Conservation (phyloP, 2,329 filamentous ascomycete genomes). For the Cyphellophora europaea region DNA sequence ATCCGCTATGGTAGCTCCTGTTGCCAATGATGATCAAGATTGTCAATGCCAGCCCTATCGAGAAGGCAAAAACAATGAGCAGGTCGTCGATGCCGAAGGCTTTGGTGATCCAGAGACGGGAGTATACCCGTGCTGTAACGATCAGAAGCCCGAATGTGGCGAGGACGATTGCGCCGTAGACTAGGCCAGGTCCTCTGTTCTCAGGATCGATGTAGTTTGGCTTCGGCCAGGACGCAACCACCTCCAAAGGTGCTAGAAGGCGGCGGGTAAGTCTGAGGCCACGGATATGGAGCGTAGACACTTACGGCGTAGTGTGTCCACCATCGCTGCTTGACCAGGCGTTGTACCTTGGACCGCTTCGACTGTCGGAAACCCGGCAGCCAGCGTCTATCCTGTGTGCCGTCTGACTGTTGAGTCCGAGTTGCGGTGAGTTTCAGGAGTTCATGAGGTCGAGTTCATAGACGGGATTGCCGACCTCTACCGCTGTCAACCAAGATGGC, state of each 20-base stretch:
- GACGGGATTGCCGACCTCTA: no score
- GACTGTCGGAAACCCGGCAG: no score
- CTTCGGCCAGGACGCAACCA: slow-evolving; percentile 21
- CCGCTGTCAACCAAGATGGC: no score
- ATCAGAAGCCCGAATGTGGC: slow-evolving; percentile 16
- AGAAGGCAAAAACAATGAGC: slow-evolving; percentile 11
- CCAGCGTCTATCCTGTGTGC: no score
- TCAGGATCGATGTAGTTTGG: slow-evolving; percentile 23
- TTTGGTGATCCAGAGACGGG: slow-evolving; percentile 20
- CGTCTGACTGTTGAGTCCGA: no score
- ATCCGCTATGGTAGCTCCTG: slow-evolving; percentile 12
- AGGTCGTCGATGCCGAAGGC: slow-evolving; percentile 15
- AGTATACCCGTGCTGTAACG: slow-evolving; percentile 20
- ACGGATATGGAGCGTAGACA: neutral
- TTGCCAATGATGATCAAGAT: slow-evolving; percentile 16
- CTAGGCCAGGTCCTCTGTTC: slow-evolving; percentile 18
- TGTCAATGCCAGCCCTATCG: slow-evolving; percentile 8
- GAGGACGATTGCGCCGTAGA: slow-evolving; percentile 20
- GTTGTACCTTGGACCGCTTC: no score
- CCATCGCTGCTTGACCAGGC: slow-evolving; percentile 9
- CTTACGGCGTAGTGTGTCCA: slow-evolving; percentile 15
- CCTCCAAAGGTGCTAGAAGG: slow-evolving; percentile 5
- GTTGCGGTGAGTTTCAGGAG: no score
- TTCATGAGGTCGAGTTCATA: no score
- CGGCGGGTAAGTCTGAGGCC: slow-evolving; percentile 1